Conservation (phyloP, 805 yeast genomes). For the Saccharomycopsis selenospora region DNA sequence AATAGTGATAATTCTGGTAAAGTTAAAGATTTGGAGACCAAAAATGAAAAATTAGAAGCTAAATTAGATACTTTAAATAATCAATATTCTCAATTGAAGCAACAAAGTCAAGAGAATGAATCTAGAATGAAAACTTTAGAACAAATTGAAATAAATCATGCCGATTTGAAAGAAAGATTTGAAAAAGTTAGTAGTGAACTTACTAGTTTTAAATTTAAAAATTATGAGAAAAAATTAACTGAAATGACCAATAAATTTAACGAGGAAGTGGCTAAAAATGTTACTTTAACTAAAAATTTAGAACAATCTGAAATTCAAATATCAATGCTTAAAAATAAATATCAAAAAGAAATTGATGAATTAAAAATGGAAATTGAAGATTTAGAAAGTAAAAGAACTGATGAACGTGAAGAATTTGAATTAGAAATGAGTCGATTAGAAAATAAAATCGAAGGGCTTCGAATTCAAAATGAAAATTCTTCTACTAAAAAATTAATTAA, state of each 20-base stretch:
- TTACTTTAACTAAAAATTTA: slow-evolving; percentile 28
- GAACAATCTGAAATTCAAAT: slow-evolving; percentile 22
- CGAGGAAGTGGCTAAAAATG: neutral
- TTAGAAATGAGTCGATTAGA: slow-evolving; percentile 55
- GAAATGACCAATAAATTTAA: slow-evolving; percentile 10
- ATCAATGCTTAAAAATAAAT: slow-evolving; percentile 19
- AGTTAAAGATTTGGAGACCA: slow-evolving; percentile 27
- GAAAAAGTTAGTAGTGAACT: slow-evolving; percentile 13
- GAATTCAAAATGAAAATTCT: slow-evolving; percentile 53
- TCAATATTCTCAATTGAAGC: slow-evolving; percentile 18
- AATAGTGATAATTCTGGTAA: slow-evolving; percentile 35
- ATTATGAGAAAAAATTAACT: slow-evolving; percentile 16
- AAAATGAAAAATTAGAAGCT: slow-evolving; percentile 27
- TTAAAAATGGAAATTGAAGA: slow-evolving; percentile 29
- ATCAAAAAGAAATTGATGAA: slow-evolving; percentile 26
- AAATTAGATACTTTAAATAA: slow-evolving; percentile 36
- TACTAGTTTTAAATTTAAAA: slow-evolving; percentile 24
- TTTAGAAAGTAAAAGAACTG: slow-evolving; percentile 23
- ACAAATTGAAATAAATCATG: slow-evolving; percentile 14
- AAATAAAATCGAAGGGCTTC: slow-evolving; percentile 56
- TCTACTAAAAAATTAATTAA: slow-evolving; percentile 7
- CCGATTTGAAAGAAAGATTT: slow-evolving; percentile 15
- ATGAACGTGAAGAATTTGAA: slow-evolving; percentile 29
- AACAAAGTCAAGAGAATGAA: neutral
- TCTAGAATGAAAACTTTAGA: slow-evolving; percentile 3